Evolutionary conservation across 805 yeast genomes (phyloP).

Genomic region (Kazachstania viticola): DNA sequence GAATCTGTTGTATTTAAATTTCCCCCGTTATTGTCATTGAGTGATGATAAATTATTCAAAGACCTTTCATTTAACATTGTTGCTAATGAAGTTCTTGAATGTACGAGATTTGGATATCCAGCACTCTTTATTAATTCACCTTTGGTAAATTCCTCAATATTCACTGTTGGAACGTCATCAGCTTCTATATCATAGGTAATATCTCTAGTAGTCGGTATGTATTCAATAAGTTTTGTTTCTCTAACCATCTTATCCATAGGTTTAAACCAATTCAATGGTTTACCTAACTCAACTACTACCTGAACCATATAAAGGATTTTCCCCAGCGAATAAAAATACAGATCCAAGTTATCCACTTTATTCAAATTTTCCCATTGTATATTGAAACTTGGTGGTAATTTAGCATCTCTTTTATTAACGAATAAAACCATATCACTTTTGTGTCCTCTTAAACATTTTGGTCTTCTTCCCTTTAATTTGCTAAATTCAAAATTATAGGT

Average conservation of each 20-base stretch:
- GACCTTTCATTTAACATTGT: not conserved
- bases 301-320: constrained; percentile 20
- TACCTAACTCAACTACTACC: constrained; percentile 20
- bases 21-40: no score
- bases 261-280: constrained; percentile 18
- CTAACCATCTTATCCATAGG: constrained; percentile 19
- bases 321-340: constrained; percentile 21
- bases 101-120: not conserved
- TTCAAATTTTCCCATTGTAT: constrained; percentile 15
- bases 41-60: not conserved
- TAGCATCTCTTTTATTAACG: constrained; percentile 10
- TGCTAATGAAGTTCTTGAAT: not conserved
- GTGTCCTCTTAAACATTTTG: constrained; percentile 18
- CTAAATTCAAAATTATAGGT: constrained; percentile 18
- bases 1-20: not conserved
- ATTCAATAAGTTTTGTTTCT: constrained; percentile 14
- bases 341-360: constrained; percentile 16
- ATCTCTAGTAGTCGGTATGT: constrained; percentile 17
- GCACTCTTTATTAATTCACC: constrained; percentile 1
- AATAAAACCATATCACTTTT: constrained; percentile 12
- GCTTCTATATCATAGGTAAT: constrained; percentile 8
- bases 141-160: not conserved
- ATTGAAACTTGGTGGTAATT: constrained; percentile 24
- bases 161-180: constrained; percentile 2
- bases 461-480: constrained; percentile 15